These are phyloP conservation scores for Emergomyces orientalis DNA, from an alignment of 2,329 filamentous ascomycete genomes.

Conservation along the genomic window DNA sequence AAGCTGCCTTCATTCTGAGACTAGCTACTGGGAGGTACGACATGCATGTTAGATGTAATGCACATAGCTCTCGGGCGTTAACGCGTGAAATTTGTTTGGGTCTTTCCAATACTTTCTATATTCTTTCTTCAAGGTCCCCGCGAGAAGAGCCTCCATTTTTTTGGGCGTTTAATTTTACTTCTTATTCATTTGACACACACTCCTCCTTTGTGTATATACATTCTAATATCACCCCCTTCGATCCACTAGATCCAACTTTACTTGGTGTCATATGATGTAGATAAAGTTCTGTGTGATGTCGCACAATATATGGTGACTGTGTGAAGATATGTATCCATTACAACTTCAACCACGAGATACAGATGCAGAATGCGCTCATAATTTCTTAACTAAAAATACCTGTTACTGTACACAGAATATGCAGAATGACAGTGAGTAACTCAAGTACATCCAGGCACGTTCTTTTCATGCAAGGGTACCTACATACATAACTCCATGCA, in stretches of 20 bases:
- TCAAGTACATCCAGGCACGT: neutral
- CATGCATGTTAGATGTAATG: neutral
- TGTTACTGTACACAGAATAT: neutral
- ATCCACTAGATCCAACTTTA: neutral
- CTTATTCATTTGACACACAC: neutral
- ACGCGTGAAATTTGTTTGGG: no score
- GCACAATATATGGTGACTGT: neutral
- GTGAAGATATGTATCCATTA: neutral
- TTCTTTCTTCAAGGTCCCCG: neutral
- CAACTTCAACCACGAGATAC: neutral
- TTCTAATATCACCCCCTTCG: neutral
- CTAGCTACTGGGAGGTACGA: neutral
- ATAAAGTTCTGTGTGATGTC: neutral
- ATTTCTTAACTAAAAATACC: neutral
- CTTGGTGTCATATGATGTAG: neutral
- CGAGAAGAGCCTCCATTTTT: neutral
- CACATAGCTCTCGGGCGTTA: neutral
- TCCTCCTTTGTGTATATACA: neutral
- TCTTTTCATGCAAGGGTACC: conserved; percentile 1
- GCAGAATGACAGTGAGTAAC: conserved; percentile 1
- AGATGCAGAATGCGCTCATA: neutral
- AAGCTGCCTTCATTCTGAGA: neutral
- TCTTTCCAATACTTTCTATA: neutral
- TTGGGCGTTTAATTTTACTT: neutral
- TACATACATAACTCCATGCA: neutral